phyloP scores from a whole-genome alignment of 2,329 filamentous ascomycete genomes.

The Paraphoma chrysanthemicola region DNA sequence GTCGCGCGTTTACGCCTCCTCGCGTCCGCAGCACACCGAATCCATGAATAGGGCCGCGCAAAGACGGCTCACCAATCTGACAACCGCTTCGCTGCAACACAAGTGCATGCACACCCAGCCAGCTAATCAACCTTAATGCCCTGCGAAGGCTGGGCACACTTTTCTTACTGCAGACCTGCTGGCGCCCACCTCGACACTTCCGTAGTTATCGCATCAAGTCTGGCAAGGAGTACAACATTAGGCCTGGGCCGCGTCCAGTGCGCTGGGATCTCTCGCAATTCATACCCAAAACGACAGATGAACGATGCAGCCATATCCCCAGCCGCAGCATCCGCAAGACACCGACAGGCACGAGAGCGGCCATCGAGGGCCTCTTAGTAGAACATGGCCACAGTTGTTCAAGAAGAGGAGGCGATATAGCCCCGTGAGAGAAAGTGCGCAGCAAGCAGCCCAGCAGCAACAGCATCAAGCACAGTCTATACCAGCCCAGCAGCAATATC shows the following conservation, averaged over 20 bases:
- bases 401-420: slow-evolving; percentile 42
- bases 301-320: slow-evolving; percentile 31
- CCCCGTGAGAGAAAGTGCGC: slow-evolving; percentile 34
- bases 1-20: slow-evolving; percentile 22
- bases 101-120: slow-evolving; percentile 7
- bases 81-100: slow-evolving; percentile 13
- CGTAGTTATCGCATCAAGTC: neutral
- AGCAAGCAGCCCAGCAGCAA: slow-evolving; percentile 22
- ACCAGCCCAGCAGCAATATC: slow-evolving; percentile 3
- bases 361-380: slow-evolving; percentile 35
- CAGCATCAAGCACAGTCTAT: slow-evolving; percentile 3
- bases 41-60: slow-evolving; percentile 18
- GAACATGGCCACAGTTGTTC: slow-evolving; percentile 40
- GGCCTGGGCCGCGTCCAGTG: neutral
- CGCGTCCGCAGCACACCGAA: slow-evolving; percentile 12
- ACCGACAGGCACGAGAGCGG: slow-evolving; percentile 23
- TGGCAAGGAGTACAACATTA: neutral
- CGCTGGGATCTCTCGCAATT: neutral
- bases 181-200: neutral
- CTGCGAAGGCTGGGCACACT: slow-evolving; percentile 4
- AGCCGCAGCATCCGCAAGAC: slow-evolving; percentile 19
- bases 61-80: slow-evolving; percentile 15
- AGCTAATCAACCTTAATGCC: slow-evolving; percentile 17
- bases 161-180: neutral
- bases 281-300: slow-evolving; percentile 1